Percentiles rank a stretch among this genome's conserved stretches.
These are phyloP conservation scores for Pyrenochaeta sp. DNA, from an alignment of 2,329 filamentous ascomycete species.

Conservation along the genomic window DNA sequence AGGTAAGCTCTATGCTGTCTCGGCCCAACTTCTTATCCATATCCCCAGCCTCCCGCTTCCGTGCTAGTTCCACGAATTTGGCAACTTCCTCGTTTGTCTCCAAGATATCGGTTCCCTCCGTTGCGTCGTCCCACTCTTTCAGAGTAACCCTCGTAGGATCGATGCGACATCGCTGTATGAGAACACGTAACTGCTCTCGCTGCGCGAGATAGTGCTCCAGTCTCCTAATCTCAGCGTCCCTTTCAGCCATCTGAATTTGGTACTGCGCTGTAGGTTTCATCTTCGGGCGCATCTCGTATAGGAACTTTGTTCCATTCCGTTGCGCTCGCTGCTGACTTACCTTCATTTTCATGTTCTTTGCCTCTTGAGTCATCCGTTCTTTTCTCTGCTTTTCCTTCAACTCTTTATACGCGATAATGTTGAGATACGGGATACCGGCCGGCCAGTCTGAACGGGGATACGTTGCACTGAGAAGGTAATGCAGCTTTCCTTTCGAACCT, in stretches of 20 bases:
- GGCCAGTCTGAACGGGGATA: neutral
- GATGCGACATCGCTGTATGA: neutral
- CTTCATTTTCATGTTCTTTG: neutral
- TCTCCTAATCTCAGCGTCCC: neutral
- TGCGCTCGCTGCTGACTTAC: neutral
- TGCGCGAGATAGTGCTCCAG: neutral
- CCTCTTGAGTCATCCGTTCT: neutral
- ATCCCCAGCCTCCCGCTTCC: slow-evolving; percentile 1
- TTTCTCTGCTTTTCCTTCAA: neutral
- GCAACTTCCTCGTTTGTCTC: neutral
- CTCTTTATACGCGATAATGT: neutral
- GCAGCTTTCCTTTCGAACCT: neutral
- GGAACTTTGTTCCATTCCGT: neutral
- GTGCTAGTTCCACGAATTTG: neutral
- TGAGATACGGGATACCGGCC: neutral
- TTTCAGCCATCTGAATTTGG: neutral
- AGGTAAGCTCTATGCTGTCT: too few species aligned
- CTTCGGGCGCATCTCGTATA: neutral
- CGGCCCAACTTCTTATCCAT: neutral
- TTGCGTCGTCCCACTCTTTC: neutral
- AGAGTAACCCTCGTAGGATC: neutral
- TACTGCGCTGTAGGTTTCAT: neutral
- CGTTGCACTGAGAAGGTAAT: neutral
- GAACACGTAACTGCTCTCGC: neutral
- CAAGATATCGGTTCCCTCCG: neutral